Conservation (phyloP, 805 yeast species). For the Yarrowia sp. region DNA sequence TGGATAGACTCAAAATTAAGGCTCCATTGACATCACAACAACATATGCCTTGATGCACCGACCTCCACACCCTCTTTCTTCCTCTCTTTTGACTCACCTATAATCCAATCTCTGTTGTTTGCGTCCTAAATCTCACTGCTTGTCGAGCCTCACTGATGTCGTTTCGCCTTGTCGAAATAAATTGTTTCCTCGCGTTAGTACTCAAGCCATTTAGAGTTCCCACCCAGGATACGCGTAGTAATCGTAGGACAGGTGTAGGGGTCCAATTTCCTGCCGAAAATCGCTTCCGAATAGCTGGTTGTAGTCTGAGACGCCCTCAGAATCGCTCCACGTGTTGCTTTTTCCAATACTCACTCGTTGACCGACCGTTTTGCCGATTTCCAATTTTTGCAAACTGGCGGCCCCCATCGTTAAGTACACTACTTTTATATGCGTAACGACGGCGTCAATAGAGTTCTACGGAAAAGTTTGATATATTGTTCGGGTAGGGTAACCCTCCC, state of each 20-base stretch:
- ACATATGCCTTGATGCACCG: neutral
- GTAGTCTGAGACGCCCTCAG: neutral
- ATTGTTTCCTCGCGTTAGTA: constrained; percentile 25
- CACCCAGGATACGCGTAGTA: constrained; percentile 26
- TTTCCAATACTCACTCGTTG: constrained; percentile 21
- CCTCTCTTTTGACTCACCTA: constrained; percentile 17
- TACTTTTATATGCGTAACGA: constrained; percentile 36
- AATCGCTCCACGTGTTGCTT: neutral
- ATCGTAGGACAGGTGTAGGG: neutral
- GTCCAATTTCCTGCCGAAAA: neutral
- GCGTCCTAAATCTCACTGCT: constrained; percentile 23
- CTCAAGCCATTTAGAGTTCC: constrained; percentile 24
- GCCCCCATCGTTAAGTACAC: constrained; percentile 39
- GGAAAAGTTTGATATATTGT: constrained; percentile 28
- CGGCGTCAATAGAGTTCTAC: constrained; percentile 27
- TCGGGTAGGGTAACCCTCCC: constrained; percentile 24
- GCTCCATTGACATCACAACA: constrained; percentile 23
- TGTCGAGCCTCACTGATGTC: constrained; percentile 17
- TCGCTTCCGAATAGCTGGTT: neutral
- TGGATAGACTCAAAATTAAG: constrained; percentile 24
- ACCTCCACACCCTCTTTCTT: neutral
- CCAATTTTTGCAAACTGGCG: constrained; percentile 37
- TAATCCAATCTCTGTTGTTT: constrained; percentile 23
- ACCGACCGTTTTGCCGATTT: constrained; percentile 27
- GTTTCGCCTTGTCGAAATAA: constrained; percentile 15